Conservation (phyloP, 179 eudicot genomes). For the Nepenthes alata region DNA sequence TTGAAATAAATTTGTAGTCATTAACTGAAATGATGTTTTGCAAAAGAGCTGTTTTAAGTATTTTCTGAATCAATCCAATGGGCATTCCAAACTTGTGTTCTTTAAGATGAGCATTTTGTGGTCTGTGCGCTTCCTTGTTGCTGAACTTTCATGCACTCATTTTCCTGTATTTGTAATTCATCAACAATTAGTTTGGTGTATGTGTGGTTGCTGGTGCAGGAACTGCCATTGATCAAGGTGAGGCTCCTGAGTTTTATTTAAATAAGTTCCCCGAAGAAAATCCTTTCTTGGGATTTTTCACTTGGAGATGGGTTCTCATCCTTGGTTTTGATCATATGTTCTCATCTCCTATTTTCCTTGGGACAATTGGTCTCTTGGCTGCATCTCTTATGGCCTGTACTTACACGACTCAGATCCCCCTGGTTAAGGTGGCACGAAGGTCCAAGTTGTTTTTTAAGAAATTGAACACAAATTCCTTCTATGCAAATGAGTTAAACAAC, state of each 20-base stretch:
- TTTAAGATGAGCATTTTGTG: no score
- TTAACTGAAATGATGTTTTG: no score
- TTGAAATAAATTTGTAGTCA: no score
- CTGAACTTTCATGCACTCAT: no score
- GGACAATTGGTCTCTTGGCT: slow-evolving; percentile 50
- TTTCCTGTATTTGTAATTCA: no score
- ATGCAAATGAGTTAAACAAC: slow-evolving; percentile 4
- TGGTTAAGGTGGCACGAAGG: slow-evolving; percentile 97
- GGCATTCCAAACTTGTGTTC: no score
- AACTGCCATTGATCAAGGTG: slow-evolving; percentile 82
- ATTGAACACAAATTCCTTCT: background rate
- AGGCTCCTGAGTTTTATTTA: slow-evolving; percentile 71
- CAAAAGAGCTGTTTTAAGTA: no score
- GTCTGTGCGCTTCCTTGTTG: no score
- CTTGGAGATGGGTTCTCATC: slow-evolving; percentile 81
- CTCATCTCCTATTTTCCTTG: slow-evolving; percentile 82
- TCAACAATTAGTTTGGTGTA: background rate
- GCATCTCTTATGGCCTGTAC: slow-evolving; percentile 97
- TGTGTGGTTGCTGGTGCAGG: slow-evolving; percentile 29
- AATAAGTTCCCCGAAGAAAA: slow-evolving; percentile 76
- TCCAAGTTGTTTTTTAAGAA: slow-evolving; percentile 15
- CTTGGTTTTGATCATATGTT: slow-evolving; percentile 93
- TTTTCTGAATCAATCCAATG: no score
- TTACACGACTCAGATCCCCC: slow-evolving; percentile 87
- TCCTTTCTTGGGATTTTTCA: slow-evolving; percentile 76